Conservation (phyloP, 768 basidiomycete species). For the Lentinula sp. region DNA sequence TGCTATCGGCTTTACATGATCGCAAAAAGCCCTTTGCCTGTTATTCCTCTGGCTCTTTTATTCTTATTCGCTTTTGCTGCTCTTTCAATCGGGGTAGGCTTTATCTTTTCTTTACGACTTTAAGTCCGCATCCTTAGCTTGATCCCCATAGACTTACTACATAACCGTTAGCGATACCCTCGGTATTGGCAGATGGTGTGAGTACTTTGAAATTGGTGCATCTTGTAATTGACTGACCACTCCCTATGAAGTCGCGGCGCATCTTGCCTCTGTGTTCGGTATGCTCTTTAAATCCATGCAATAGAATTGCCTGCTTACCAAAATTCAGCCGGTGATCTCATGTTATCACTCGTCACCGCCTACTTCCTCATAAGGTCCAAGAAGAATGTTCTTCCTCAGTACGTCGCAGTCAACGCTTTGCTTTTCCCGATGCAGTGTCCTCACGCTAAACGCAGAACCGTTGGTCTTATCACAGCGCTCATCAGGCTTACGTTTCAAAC, state of each 20-base stretch:
- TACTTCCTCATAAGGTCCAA: slow-evolving; percentile 23
- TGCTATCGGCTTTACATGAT: slow-evolving; percentile 23
- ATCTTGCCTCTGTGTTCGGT: background rate
- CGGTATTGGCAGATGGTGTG: background rate
- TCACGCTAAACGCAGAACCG: slow-evolving; percentile 11
- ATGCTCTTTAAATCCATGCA: background rate
- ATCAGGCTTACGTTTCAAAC: slow-evolving; percentile 25
- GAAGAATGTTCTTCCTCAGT: slow-evolving; percentile 22
- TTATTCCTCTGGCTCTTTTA: slow-evolving; percentile 15
- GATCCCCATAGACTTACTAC: background rate
- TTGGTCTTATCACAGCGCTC: slow-evolving; percentile 21
- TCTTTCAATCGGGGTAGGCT: slow-evolving; percentile 20
- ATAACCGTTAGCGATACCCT: background rate
- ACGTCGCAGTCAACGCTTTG: background rate
- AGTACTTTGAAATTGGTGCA: background rate
- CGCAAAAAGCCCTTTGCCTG: slow-evolving; percentile 17
- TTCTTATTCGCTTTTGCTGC: slow-evolving; percentile 22
- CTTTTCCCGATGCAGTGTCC: background rate
- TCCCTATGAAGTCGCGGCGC: background rate
- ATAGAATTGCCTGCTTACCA: background rate
- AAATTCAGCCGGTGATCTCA: slow-evolving; percentile 21
- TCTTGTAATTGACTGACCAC: background rate
- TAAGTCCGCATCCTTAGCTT: background rate
- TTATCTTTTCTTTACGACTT: background rate
- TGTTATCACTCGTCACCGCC: slow-evolving; percentile 19